Conservation (phyloP, 2,329 filamentous ascomycete genomes). For the Phyllachora maydis region DNA sequence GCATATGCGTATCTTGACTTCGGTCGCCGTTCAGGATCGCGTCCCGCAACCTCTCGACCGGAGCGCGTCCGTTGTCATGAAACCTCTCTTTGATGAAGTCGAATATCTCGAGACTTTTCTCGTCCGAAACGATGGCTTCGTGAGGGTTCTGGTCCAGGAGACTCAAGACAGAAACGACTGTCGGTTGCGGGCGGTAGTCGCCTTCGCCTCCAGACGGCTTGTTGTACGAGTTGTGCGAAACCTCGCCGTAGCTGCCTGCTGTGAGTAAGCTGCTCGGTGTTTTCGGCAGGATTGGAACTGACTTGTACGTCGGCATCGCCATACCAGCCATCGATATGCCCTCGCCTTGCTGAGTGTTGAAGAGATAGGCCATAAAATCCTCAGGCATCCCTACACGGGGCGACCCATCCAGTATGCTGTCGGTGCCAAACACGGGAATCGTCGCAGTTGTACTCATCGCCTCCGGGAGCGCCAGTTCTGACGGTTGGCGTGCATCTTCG, state of each 20-base stretch:
- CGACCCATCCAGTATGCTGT: slow-evolving; percentile 60
- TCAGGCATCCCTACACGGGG: slow-evolving; percentile 69
- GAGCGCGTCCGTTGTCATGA: slow-evolving; percentile 57
- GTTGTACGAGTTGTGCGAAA: no score
- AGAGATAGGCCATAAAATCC: slow-evolving; percentile 71
- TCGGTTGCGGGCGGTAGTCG: no score
- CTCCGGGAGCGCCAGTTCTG: slow-evolving; percentile 38
- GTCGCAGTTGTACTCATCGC: slow-evolving; percentile 44
- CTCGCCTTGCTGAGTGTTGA: slow-evolving; percentile 44
- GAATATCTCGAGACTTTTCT: slow-evolving; percentile 67
- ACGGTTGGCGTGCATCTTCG: slow-evolving; percentile 21
- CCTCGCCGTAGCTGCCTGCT: slow-evolving; percentile 30
- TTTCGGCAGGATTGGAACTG: slow-evolving; percentile 9
- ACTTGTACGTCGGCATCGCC: slow-evolving; percentile 27
- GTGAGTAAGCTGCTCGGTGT: slow-evolving; percentile 7
- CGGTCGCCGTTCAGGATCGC: slow-evolving; percentile 62
- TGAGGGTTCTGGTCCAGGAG: slow-evolving; percentile 63
- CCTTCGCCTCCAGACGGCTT: no score
- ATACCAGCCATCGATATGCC: slow-evolving; percentile 30
- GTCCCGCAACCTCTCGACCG: slow-evolving; percentile 55
- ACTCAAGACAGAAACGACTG: slow-evolving; percentile 80
- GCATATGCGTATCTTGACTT: slow-evolving; percentile 38
- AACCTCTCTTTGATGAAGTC: slow-evolving; percentile 68
- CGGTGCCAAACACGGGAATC: slow-evolving; percentile 73
- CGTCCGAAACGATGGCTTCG: slow-evolving; percentile 65